These are phyloP conservation scores for Phytophthora pinifolia DNA, from an alignment of 352 stramenopile species.

Conservation along the genomic window DNA sequence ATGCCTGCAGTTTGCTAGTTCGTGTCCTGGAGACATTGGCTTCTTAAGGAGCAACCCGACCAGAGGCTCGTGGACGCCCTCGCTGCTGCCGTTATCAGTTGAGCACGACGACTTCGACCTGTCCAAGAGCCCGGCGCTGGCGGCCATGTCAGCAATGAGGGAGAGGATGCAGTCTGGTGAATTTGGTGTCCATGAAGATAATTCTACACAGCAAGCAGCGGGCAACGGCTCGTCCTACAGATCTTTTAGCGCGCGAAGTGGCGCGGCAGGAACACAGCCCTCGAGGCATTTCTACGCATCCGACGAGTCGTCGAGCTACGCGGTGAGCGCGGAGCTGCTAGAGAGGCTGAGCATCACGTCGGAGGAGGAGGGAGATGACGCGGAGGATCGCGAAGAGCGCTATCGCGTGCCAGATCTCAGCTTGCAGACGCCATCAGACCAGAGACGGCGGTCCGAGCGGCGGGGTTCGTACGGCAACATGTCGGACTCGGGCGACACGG, in stretches of 20 bases:
- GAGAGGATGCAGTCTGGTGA: conserved; percentile 29
- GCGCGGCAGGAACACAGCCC: conserved; percentile 17
- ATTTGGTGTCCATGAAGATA: conserved; percentile 13
- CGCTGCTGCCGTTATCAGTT: conserved; percentile 20
- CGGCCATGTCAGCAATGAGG: conserved; percentile 62
- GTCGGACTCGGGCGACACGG: conserved; percentile 50
- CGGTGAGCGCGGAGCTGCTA: conserved; percentile 36
- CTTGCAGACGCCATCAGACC: conserved; percentile 18
- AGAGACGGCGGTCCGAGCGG: conserved; percentile 38
- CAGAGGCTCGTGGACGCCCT: conserved; percentile 44
- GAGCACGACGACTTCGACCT: conserved; percentile 66
- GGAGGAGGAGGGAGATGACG: conserved; percentile 30
- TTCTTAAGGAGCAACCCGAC: conserved; percentile 46
- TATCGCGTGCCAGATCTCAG: conserved; percentile 29
- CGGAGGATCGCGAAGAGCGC: conserved; percentile 27
- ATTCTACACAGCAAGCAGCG: conserved; percentile 17
- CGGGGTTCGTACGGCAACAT: conserved; percentile 53
- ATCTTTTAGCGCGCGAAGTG: conserved; percentile 21
- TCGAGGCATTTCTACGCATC: conserved; percentile 35
- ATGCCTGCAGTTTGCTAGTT: conserved; percentile 55
- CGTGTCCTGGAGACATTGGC: conserved; percentile 64
- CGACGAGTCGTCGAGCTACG: conserved; percentile 31
- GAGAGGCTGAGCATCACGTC: conserved; percentile 40
- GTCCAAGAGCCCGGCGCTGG: conserved; percentile 66
- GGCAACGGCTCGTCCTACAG: conserved; percentile 24